A percentile compares a stretch with the other conserved stretches of the same genome.
Conservation (phyloP, 1,284 basidiomycete species). For the Trichosporon sp. region DNA sequence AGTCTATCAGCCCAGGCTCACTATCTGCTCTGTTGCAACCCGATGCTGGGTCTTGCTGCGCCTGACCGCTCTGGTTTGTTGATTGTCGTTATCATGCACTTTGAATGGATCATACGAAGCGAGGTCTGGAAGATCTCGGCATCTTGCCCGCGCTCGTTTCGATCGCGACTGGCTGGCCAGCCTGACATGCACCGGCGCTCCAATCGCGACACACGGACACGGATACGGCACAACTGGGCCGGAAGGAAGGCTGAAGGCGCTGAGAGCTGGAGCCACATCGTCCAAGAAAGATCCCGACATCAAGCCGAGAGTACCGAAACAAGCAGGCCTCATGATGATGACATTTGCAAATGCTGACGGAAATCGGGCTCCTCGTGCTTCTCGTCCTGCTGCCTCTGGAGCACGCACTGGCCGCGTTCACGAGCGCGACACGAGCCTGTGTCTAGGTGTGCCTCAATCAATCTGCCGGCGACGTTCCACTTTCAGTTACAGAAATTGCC, state of each 20-base stretch:
- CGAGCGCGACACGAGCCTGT: not conserved
- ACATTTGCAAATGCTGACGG: not conserved
- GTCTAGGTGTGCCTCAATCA: not conserved
- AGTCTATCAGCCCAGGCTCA: conserved; percentile 1
- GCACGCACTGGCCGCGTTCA: not conserved
- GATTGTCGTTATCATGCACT: not conserved
- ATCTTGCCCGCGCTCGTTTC: not conserved
- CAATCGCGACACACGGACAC: not conserved
- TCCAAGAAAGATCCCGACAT: not conserved
- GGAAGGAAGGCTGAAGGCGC: too few species aligned
- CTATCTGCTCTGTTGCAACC: not conserved
- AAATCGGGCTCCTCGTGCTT: not conserved
- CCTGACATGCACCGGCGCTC: not conserved
- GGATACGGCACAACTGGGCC: not conserved
- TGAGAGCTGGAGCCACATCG: not conserved
- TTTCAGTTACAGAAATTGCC: not conserved
- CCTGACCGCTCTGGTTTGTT: too few species aligned
- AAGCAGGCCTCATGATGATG: not conserved
- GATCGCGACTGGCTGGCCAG: not conserved
- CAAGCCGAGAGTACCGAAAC: not conserved
- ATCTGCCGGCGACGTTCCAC: not conserved
- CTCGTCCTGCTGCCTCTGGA: too few species aligned
- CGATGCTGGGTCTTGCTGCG: too few species aligned
- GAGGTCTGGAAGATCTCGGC: not conserved
- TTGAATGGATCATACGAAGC: not conserved